These are phyloP conservation scores for Viola pubescens DNA, from an alignment of 441 rosid species.

Conservation along the genomic window DNA sequence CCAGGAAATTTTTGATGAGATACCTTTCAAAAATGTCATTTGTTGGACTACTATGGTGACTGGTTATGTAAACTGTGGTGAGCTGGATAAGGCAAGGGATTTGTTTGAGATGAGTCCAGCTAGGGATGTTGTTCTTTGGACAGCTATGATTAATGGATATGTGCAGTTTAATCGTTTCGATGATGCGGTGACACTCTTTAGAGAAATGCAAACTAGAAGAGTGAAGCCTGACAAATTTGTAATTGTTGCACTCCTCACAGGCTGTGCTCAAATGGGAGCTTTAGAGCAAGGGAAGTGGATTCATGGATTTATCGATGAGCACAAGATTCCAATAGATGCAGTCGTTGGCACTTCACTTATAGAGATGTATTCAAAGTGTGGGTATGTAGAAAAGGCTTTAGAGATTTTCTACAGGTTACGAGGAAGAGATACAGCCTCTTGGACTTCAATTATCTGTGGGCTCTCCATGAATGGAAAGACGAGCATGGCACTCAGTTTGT, in stretches of 20 bases:
- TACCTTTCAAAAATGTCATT: conserved; percentile 35
- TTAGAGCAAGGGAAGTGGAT: conserved; percentile 62
- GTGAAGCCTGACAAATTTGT: conserved; percentile 46
- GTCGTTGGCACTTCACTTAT: conserved; percentile 51
- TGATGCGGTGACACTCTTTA: conserved; percentile 47
- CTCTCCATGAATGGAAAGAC: conserved; percentile 51
- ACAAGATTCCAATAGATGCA: conserved; percentile 32
- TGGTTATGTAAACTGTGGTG: conserved; percentile 37
- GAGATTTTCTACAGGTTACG: conserved; percentile 30
- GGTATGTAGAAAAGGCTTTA: conserved; percentile 39
- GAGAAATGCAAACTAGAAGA: conserved; percentile 38
- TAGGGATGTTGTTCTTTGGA: conserved; percentile 55
- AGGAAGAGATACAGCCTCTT: conserved; percentile 44
- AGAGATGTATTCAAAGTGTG: conserved; percentile 73
- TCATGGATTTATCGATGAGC: conserved; percentile 43
- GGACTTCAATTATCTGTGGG: conserved; percentile 56
- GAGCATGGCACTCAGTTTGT: conserved; percentile 36
- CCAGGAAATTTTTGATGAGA: conserved; percentile 36
- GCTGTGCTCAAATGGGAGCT: conserved; percentile 58
- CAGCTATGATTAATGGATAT: conserved; percentile 56
- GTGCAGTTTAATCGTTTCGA: conserved; percentile 44
- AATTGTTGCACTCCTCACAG: conserved; percentile 45
- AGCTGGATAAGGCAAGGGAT: conserved; percentile 35
- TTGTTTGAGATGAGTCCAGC: conserved; percentile 57
- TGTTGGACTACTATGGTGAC: conserved; percentile 53